A percentile compares a stretch with the other conserved stretches of the same genome.
phyloP scores from a whole-genome alignment of 176 grass and related monocot species.

The Eragrostis nindensis region DNA sequence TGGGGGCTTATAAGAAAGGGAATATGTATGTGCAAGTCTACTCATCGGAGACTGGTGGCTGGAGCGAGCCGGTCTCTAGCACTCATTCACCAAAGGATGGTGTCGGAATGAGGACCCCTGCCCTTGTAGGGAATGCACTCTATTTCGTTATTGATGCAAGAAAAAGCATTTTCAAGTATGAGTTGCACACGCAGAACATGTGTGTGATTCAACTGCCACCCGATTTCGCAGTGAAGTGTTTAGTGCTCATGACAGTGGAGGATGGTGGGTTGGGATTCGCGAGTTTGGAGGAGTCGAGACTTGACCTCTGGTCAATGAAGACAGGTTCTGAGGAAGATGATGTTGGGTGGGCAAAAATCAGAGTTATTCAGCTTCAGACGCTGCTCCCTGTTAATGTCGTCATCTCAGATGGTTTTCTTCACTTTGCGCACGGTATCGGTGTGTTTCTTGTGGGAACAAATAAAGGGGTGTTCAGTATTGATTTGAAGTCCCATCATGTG shows the following conservation, averaged over 20 bases:
- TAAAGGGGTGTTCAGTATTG: not conserved
- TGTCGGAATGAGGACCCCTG: no score
- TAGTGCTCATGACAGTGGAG: not conserved
- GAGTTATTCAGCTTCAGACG: not conserved
- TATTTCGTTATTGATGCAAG: not conserved
- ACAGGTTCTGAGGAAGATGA: no score
- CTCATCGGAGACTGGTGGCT: no score
- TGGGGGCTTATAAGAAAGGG: no score
- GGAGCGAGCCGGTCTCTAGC: no score
- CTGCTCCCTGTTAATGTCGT: not conserved
- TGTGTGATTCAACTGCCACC: no score
- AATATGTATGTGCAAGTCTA: no score
- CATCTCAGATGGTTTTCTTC: not conserved
- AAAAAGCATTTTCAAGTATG: not conserved
- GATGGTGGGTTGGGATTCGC: constrained; percentile 21
- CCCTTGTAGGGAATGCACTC: constrained; percentile 16
- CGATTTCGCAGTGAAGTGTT: no score
- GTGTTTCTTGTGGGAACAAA: not conserved
- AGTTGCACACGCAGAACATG: not conserved
- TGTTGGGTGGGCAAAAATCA: not conserved
- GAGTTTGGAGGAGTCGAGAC: not conserved
- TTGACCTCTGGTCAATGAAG: not conserved
- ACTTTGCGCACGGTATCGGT: not conserved
- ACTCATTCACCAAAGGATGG: no score
- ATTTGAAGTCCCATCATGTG: not conserved